Evolutionary conservation across 2,329 filamentous ascomycete species (phyloP).

Genomic region (Phaeosphaeria sp.): DNA sequence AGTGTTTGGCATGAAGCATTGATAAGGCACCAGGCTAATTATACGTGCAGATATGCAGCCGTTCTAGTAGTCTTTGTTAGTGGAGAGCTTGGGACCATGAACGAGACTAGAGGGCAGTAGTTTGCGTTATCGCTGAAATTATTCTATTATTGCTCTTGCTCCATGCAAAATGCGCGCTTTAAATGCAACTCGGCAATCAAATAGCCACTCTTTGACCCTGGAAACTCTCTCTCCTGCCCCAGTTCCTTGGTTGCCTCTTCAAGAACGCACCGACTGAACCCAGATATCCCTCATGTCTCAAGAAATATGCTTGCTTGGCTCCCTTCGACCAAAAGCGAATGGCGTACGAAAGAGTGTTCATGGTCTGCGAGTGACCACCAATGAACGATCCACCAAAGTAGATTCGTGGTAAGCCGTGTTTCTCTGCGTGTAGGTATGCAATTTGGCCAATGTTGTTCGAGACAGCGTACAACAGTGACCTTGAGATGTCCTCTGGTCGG

Average conservation of each 20-base stretch:
- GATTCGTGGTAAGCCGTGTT: conserved; percentile 88
- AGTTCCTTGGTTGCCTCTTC: conserved; percentile 87
- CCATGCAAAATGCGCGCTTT: not conserved
- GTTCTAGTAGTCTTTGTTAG: conserved; percentile 27
- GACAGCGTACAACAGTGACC: conserved; percentile 91
- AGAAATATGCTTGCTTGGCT: conserved; percentile 91
- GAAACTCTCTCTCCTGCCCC: conserved; percentile 83
- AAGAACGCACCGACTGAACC: conserved; percentile 94
- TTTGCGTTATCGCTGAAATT: no score
- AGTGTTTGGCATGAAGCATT: not conserved
- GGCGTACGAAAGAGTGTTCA: conserved; percentile 95
- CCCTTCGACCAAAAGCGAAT: conserved; percentile 98
- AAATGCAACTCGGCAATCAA: not conserved
- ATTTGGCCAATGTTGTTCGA: conserved; percentile 98
- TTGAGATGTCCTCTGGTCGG: conserved; percentile 82
- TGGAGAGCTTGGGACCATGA: conserved; percentile 19
- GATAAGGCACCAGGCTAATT: not conserved
- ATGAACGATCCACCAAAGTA: conserved; percentile 99
- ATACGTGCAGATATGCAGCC: conserved; percentile 26
- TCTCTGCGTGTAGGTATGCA: conserved; percentile 94
- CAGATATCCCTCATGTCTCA: conserved; percentile 94
- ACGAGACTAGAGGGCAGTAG: no score
- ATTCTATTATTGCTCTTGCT: not conserved
- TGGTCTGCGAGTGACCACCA: conserved; percentile 93
- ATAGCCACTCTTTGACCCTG: conserved; percentile 51